Evolutionary conservation across 2,329 filamentous ascomycete species (phyloP).

Genomic region (Penicillium aurantiogriseum): DNA sequence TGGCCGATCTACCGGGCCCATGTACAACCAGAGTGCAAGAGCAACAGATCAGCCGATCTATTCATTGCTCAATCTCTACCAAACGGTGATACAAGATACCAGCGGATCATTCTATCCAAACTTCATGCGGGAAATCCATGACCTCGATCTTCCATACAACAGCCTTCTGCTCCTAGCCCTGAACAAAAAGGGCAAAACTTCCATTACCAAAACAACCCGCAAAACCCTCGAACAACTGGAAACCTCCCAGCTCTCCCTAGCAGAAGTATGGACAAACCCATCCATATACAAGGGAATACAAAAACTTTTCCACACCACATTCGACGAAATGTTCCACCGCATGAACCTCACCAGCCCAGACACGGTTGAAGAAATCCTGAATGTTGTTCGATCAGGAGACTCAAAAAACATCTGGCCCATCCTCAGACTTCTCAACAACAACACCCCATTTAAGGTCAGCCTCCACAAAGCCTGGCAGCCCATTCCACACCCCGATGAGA

Average conservation of each 20-base stretch:
- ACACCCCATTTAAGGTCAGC: constrained; percentile 40
- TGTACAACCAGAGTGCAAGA: constrained; percentile 20
- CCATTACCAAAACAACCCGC: constrained; percentile 25
- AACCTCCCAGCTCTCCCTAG: constrained; percentile 25
- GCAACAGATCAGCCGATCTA: constrained; percentile 23
- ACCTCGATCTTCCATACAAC: constrained; percentile 32
- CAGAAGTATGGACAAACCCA: constrained; percentile 29
- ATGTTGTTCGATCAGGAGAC: constrained; percentile 32
- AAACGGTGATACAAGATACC: constrained; percentile 16
- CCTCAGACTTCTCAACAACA: constrained; percentile 35
- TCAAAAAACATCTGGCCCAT: constrained; percentile 29
- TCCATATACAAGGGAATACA: constrained; percentile 28
- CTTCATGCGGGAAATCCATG: constrained; percentile 30
- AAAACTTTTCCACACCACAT: constrained; percentile 27
- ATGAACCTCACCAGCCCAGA: constrained; percentile 36
- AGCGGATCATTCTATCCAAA: constrained; percentile 27
- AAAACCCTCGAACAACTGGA: constrained; percentile 29
- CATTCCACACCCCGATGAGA: constrained; percentile 24
- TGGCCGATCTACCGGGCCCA: constrained; percentile 21
- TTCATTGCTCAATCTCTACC: constrained; percentile 31
- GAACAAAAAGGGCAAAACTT: constrained; percentile 26
- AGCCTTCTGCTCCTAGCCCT: constrained; percentile 30
- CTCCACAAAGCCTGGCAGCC: constrained; percentile 34
- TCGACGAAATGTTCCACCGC: constrained; percentile 32
- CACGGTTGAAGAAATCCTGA: constrained; percentile 33